Evolutionary conservation across 2,329 filamentous ascomycete genomes (phyloP).

Genomic region (Zymoseptoria passerinii): DNA sequence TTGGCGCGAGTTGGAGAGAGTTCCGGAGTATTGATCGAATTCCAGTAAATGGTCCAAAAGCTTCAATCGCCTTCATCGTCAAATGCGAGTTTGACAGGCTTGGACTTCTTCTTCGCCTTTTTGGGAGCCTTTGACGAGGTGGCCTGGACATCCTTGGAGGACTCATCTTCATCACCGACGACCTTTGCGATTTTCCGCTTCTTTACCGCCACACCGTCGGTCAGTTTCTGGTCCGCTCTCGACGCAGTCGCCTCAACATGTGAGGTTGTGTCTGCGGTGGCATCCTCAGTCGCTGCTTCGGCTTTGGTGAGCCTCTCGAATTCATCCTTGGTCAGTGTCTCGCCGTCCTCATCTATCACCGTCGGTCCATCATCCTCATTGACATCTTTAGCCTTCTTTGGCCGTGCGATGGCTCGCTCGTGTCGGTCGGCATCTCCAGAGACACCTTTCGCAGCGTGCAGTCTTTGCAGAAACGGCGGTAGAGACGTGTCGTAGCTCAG

Average conservation of each 20-base stretch:
- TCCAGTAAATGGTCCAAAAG: not conserved
- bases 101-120: constrained; percentile 29
- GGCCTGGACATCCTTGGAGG: constrained; percentile 7
- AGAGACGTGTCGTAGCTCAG: constrained; percentile 55
- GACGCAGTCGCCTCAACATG: constrained; percentile 1
- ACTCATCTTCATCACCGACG: constrained; percentile 25
- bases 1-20: not conserved
- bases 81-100: constrained; percentile 30
- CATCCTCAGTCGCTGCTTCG: constrained; percentile 4
- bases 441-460: constrained; percentile 46
- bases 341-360: constrained; percentile 63
- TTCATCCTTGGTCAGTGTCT: constrained; percentile 47
- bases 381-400: constrained; percentile 48
- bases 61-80: constrained; percentile 22
- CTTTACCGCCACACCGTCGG: constrained; percentile 23
- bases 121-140: constrained; percentile 17
- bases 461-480: constrained; percentile 39
- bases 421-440: constrained; percentile 38
- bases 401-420: constrained; percentile 37
- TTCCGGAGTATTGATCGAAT: not conserved
- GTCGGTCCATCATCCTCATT: constrained; percentile 70
- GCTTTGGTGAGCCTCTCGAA: constrained; percentile 36
- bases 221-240: constrained; percentile 13
- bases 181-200: constrained; percentile 32
- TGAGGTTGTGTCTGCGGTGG: not conserved